Conservation (phyloP, 2,329 filamentous ascomycete species). For the Diaporthe longicolla region DNA sequence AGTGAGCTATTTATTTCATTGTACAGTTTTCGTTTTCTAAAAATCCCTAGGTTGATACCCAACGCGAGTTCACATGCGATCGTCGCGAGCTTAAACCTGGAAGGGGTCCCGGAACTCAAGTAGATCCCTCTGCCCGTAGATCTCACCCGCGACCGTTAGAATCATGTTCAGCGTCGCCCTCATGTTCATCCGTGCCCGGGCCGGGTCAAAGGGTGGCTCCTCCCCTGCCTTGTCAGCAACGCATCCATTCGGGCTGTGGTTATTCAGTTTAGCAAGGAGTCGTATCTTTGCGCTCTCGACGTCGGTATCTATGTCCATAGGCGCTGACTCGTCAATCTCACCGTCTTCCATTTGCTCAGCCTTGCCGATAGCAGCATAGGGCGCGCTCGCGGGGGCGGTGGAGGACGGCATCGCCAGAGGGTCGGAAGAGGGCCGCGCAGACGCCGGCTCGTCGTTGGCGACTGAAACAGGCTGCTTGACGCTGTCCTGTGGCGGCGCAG, state of each 20-base stretch:
- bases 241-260: slow-evolving; percentile 30
- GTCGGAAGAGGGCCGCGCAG: slow-evolving; percentile 22
- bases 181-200: slow-evolving; percentile 63
- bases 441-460: slow-evolving; percentile 20
- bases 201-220: slow-evolving; percentile 48
- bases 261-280: slow-evolving; percentile 62
- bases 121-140: slow-evolving; percentile 90
- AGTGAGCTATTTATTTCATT: slow-evolving; percentile 22
- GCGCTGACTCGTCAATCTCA: slow-evolving; percentile 53
- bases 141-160: slow-evolving; percentile 86
- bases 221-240: slow-evolving; percentile 48
- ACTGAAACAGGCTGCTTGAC: background rate
- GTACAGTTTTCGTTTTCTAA: background rate
- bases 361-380: slow-evolving; percentile 42
- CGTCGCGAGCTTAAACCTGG: slow-evolving; percentile 52
- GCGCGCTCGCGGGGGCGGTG: slow-evolving; percentile 52
- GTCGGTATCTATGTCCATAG: slow-evolving; percentile 50
- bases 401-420: slow-evolving; percentile 18
- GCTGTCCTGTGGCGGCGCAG: slow-evolving; percentile 16
- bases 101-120: slow-evolving; percentile 80
- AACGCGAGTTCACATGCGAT: slow-evolving; percentile 34
- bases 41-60: background rate
- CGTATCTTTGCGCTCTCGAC: slow-evolving; percentile 64
- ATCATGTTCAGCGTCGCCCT: slow-evolving; percentile 92
- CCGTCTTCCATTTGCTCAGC: slow-evolving; percentile 54